A percentile compares a stretch with the other conserved stretches of the same genome.
phyloP scores from a whole-genome alignment of 352 stramenopile genomes.

The Pythium volutum region DNA sequence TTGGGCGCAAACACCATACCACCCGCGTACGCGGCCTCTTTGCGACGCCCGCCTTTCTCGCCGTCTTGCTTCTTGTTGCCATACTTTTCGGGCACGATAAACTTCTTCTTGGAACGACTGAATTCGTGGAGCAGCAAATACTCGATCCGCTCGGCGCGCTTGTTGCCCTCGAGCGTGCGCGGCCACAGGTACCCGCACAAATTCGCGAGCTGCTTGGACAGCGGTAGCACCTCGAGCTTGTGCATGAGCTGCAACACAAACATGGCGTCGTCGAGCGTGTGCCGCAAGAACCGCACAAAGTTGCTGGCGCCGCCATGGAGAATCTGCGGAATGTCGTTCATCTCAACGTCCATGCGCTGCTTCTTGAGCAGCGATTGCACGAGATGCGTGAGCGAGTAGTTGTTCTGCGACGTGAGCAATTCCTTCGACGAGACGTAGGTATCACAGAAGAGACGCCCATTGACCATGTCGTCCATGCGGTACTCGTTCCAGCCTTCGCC shows the following conservation, averaged over 20 bases:
- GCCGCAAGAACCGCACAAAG: slow-evolving; percentile 92
- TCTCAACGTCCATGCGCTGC: slow-evolving; percentile 91
- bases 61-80: slow-evolving; percentile 67
- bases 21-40: slow-evolving; percentile 95
- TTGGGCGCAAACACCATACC: slow-evolving; percentile 99
- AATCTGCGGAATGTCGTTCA: slow-evolving; percentile 94
- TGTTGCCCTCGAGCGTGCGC: slow-evolving; percentile 94
- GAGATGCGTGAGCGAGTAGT: slow-evolving; percentile 96
- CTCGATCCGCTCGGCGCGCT: slow-evolving; percentile 98
- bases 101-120: slow-evolving; percentile 92
- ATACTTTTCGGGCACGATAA: slow-evolving; percentile 96
- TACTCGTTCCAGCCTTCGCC: slow-evolving; percentile 88
- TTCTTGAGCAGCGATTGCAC: slow-evolving; percentile 90
- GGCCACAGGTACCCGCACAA: slow-evolving; percentile 98
- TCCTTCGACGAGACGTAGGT: slow-evolving; percentile 98
- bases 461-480: slow-evolving; percentile 86
- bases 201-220: slow-evolving; percentile 98
- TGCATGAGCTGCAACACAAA: slow-evolving; percentile 97
- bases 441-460: slow-evolving; percentile 96
- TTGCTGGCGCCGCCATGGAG: slow-evolving; percentile 85
- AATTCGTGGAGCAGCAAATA: slow-evolving; percentile 99
- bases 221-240: slow-evolving; percentile 96
- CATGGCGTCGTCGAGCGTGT: slow-evolving; percentile 96
- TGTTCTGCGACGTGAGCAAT: slow-evolving; percentile 95
- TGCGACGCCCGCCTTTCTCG: slow-evolving; percentile 48